Evolutionary conservation across 768 basidiomycete genomes (phyloP).

Genomic region (Rhodotorula toruloides): DNA sequence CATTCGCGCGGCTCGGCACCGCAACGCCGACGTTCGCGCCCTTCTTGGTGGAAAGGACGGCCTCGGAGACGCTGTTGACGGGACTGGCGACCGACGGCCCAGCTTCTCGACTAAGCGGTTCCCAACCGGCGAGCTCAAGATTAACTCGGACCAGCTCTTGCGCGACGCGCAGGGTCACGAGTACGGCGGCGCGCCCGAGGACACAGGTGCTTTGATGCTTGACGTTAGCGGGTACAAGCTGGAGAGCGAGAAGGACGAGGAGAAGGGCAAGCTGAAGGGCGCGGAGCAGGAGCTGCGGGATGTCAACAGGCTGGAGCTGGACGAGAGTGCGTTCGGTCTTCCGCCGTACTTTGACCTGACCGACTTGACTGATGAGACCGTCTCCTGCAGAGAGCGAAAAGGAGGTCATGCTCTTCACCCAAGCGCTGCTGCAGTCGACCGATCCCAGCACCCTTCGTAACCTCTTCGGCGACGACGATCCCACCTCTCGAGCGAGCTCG

Average conservation of each 20-base stretch:
- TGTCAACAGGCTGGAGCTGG: not conserved
- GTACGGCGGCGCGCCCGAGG: constrained; percentile 18
- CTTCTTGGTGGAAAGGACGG: constrained; percentile 16
- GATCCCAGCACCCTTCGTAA: constrained; percentile 35
- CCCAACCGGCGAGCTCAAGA: not conserved
- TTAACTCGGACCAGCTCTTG: not conserved
- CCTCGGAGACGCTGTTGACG: constrained; percentile 1
- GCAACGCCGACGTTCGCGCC: constrained; percentile 17
- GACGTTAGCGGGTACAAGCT: constrained; percentile 79
- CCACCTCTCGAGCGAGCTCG: not conserved
- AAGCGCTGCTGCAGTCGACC: constrained; percentile 33
- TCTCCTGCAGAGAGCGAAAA: constrained; percentile 25
- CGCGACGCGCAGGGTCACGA: constrained; percentile 1
- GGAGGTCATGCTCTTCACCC: constrained; percentile 38
- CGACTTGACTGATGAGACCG: not conserved
- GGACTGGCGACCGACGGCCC: not conserved
- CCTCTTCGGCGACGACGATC: constrained; percentile 26
- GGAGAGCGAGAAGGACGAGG: constrained; percentile 40
- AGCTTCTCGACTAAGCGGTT: constrained; percentile 10
- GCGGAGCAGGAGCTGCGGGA: constrained; percentile 18
- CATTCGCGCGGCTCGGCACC: constrained; percentile 21
- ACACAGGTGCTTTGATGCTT: constrained; percentile 57
- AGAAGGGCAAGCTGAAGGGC: constrained; percentile 5
- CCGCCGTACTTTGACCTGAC: too few relatives aligned
- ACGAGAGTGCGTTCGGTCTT: constrained; percentile 18